These are phyloP conservation scores for Hortaea sp. DNA, from an alignment of 2,329 filamentous ascomycete species.

Conservation along the genomic window DNA sequence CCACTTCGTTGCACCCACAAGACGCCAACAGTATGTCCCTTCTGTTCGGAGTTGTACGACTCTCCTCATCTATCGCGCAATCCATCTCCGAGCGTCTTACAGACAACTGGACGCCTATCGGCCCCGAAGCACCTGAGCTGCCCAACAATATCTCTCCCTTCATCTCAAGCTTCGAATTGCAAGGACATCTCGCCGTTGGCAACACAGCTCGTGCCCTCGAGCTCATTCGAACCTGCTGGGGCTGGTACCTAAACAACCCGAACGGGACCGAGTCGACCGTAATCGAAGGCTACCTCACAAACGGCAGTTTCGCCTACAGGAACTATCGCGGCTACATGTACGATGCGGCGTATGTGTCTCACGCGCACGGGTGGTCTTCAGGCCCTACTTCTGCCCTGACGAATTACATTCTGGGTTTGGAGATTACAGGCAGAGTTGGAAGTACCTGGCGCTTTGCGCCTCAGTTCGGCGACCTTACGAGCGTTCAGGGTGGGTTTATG, in stretches of 20 bases:
- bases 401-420: slow-evolving; percentile 36
- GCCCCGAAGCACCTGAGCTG: slow-evolving; percentile 36
- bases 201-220: slow-evolving; percentile 31
- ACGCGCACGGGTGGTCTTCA: slow-evolving; percentile 23
- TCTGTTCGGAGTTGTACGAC: slow-evolving; percentile 28
- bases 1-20: slow-evolving; percentile 38
- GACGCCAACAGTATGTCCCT: slow-evolving; percentile 40
- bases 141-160: slow-evolving; percentile 33
- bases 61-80: slow-evolving; percentile 19
- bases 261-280: slow-evolving; percentile 36
- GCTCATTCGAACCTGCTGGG: slow-evolving; percentile 33
- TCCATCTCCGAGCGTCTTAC: slow-evolving; percentile 30
- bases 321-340: slow-evolving; percentile 18
- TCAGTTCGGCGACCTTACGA: slow-evolving; percentile 34
- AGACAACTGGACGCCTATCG: slow-evolving; percentile 35
- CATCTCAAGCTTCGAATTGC: slow-evolving; percentile 33
- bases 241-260: slow-evolving; percentile 30
- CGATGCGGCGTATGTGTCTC: slow-evolving; percentile 18
- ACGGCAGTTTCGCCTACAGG: slow-evolving; percentile 45
- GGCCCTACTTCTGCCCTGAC: slow-evolving; percentile 35
- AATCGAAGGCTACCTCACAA: slow-evolving; percentile 32
- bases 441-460: slow-evolving; percentile 35
- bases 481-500: slow-evolving; percentile 36
- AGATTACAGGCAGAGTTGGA: slow-evolving; percentile 31
- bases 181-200: slow-evolving; percentile 32